Evolutionary conservation across 148 eudicot genomes (phyloP).

Genomic region (Salicornia ramosissima): DNA sequence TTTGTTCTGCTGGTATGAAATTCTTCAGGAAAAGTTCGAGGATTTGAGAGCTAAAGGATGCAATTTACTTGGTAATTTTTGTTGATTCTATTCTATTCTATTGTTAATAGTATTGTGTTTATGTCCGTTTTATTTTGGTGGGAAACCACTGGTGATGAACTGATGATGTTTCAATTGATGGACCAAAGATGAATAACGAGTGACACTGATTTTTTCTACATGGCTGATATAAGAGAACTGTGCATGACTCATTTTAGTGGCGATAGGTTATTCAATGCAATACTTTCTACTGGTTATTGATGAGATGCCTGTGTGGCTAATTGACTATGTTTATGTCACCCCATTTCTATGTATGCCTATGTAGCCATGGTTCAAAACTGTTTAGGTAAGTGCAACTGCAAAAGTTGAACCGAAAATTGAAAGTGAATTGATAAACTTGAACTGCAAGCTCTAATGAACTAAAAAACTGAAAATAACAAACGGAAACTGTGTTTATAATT

Average conservation of each 20-base stretch:
- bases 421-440: too few relatives aligned
- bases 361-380: too few relatives aligned
- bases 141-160: not conserved
- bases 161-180: not conserved
- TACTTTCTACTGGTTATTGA: not conserved
- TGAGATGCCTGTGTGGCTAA: too few relatives aligned
- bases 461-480: too few relatives aligned
- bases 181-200: not conserved
- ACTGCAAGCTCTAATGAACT: too few relatives aligned
- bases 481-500: too few relatives aligned
- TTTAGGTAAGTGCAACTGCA: too few relatives aligned
- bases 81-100: not conserved
- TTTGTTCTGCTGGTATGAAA: not conserved
- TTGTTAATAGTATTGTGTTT: not conserved
- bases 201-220: not conserved
- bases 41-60: conserved; percentile 67
- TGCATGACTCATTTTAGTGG: not conserved
- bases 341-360: not conserved
- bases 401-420: too few relatives aligned
- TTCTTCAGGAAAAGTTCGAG: conserved; percentile 71
- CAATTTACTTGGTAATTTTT: conserved; percentile 64
- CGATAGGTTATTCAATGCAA: not conserved
- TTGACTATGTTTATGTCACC: not conserved
- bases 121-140: not conserved
- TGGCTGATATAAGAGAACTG: not conserved